Evolutionary conservation across 768 basidiomycete genomes (phyloP).

Genomic region (Kondoa malvinella): DNA sequence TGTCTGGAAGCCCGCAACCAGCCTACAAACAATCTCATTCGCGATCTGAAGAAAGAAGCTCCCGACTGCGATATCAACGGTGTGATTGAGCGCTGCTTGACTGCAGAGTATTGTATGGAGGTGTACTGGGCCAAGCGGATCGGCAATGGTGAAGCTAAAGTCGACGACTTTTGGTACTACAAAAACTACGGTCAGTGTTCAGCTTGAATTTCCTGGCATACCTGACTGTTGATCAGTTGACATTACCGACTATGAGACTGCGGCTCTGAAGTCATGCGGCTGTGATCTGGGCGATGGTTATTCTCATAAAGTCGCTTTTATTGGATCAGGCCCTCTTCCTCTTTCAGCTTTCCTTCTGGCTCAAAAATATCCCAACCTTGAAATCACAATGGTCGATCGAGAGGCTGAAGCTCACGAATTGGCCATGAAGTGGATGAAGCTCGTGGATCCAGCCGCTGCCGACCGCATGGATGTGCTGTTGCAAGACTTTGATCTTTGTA

Average conservation of each 20-base stretch:
- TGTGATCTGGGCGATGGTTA: neutral
- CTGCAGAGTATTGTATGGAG: neutral
- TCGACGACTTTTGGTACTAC: neutral
- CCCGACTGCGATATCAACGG: neutral
- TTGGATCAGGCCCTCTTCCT: neutral
- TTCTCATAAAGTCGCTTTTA: neutral
- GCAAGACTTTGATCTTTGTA: neutral
- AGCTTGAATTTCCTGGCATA: neutral
- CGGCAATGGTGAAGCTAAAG: neutral
- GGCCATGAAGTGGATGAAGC: neutral
- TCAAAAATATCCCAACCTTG: neutral
- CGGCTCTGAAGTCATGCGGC: neutral
- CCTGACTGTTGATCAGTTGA: no score
- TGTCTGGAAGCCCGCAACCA: neutral
- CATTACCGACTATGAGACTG: neutral
- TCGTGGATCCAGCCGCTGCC: neutral
- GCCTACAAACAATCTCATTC: neutral
- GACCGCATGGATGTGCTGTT: neutral
- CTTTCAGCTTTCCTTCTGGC: neutral
- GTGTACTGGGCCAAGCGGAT: neutral
- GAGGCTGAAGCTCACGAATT: neutral
- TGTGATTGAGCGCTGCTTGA: neutral
- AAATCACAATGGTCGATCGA: neutral
- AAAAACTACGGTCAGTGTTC: neutral
- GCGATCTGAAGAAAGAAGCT: no score